A percentile compares a stretch with the other conserved stretches of the same genome.
Conservation (phyloP, 2,329 filamentous ascomycete species). For the Pezicula rhizophila region DNA sequence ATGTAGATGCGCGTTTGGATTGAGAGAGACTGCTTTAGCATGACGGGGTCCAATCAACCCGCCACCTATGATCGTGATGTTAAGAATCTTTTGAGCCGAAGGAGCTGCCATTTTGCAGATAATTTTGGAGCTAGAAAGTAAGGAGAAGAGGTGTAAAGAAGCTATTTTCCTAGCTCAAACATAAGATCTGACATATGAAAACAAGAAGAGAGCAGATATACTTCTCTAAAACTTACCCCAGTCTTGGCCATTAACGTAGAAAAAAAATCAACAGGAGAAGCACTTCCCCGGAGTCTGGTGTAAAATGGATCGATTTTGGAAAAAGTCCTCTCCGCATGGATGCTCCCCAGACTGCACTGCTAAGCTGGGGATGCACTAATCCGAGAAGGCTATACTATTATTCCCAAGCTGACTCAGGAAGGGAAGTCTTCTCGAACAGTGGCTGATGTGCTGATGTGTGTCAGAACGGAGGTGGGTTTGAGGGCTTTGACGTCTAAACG, state of each 20-base stretch:
- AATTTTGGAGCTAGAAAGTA: not conserved
- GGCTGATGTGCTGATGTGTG: too few species aligned
- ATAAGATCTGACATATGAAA: not conserved
- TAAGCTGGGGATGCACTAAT: too few species aligned
- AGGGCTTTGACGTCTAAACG: not conserved
- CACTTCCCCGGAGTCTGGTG: not conserved
- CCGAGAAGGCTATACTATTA: too few species aligned
- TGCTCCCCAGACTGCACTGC: too few species aligned
- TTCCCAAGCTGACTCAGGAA: not conserved
- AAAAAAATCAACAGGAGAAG: not conserved
- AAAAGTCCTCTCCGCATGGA: not conserved
- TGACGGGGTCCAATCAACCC: conserved; percentile 46
- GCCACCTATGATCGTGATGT: conserved; percentile 40
- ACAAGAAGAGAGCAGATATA: too few species aligned
- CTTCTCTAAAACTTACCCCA: too few species aligned
- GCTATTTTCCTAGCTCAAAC: not conserved
- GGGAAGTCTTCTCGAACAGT: not conserved
- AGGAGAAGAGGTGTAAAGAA: not conserved
- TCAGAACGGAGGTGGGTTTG: too few species aligned
- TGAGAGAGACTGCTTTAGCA: conserved; percentile 35
- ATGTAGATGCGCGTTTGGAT: conserved; percentile 32
- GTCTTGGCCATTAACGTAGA: not conserved
- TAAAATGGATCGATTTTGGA: not conserved
- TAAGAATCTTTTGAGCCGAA: conserved; percentile 9
- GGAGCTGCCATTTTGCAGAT: conserved; percentile 1